Base-by-base conservation (phyloP, 108 stramenopile species). In the Cyclotella kingstonii region DNA sequence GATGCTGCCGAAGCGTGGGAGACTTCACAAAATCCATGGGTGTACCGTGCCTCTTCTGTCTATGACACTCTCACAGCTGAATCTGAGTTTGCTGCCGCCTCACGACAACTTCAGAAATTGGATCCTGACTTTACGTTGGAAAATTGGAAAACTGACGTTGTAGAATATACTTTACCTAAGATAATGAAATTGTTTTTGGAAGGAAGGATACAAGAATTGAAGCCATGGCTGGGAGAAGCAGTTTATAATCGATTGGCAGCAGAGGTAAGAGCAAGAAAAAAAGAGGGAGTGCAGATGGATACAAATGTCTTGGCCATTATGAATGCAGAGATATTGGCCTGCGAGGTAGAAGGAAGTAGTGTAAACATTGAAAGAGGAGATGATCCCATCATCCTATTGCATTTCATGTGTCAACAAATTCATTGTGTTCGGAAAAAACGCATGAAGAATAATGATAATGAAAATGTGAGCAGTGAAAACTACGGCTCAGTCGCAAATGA, bases 321-420 rank as follows among this genome's bases (percentile, higher is more conserved):
- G 89, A 91, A 95, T 71, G 86, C 83, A 14, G 96, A 97, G 59
- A 95, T 97, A 51, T 59, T 95, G 51, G 93, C 94, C 0, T 76
- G 80, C 51, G 89, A 96, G 74, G 84, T 93, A 52, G 60, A 76
- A 58, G 50, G 66, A 26, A 68, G 76, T 33, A 57, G 47, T 49
- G 72, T 42, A 12, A 84, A 73, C 40, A 86, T 94, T 11, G 79
- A 97, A 34, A 89, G 81, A 26, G 95, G 95, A 23, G 84, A 62
- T 27, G 73, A 91, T 17, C 95, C 95, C 7, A 88, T 98, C 28
- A 89, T 98, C 43, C 52, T 96, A 17, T 54, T 96, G 14, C 94
- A 95, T 77, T 96, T 95, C 73, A 95, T 97, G 95, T 89, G 89
- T 46, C 98, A 99, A 77, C 97, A 98, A 83, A 97, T 99, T 66